Percentiles rank a stretch among this genome's conserved stretches.
These are phyloP conservation scores for Cyclocybe cylindracea DNA, from an alignment of 768 basidiomycete species.

Conservation along the genomic window DNA sequence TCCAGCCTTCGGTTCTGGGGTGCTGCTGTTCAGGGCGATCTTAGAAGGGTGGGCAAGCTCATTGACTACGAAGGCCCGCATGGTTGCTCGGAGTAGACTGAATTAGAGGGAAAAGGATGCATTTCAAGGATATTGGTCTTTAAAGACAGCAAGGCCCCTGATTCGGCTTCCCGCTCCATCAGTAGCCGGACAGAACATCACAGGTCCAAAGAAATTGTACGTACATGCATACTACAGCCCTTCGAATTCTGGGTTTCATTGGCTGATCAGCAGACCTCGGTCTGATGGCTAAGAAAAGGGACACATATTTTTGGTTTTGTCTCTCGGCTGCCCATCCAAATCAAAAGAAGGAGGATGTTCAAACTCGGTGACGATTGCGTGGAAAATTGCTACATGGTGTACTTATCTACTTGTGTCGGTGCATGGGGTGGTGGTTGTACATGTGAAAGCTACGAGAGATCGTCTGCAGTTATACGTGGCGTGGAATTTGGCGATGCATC, in stretches of 20 bases:
- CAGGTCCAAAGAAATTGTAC: no score
- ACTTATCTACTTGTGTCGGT: background rate
- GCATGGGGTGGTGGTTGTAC: constrained; percentile 9
- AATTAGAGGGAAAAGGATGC: background rate
- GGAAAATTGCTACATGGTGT: background rate
- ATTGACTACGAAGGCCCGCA: constrained; percentile 80
- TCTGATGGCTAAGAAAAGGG: no score
- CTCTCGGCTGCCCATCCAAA: no score
- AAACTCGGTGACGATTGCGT: background rate
- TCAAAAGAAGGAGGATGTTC: no score
- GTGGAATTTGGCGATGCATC: constrained; percentile 21
- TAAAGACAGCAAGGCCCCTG: background rate
- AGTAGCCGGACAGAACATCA: constrained; percentile 1
- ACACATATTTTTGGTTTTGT: no score
- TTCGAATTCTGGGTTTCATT: no score
- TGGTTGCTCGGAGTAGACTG: constrained; percentile 28
- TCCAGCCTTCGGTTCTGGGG: constrained; percentile 55
- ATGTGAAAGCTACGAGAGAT: constrained; percentile 12
- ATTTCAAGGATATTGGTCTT: background rate
- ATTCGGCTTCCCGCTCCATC: constrained; percentile 2
- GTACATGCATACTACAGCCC: no score
- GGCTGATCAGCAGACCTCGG: no score
- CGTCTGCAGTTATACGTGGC: background rate
- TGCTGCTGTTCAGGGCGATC: constrained; percentile 52
- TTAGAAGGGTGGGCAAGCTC: constrained; percentile 70